These are phyloP conservation scores for Vanilla planifolia DNA, from an alignment of 106 monocot species.

Conservation along the genomic window DNA sequence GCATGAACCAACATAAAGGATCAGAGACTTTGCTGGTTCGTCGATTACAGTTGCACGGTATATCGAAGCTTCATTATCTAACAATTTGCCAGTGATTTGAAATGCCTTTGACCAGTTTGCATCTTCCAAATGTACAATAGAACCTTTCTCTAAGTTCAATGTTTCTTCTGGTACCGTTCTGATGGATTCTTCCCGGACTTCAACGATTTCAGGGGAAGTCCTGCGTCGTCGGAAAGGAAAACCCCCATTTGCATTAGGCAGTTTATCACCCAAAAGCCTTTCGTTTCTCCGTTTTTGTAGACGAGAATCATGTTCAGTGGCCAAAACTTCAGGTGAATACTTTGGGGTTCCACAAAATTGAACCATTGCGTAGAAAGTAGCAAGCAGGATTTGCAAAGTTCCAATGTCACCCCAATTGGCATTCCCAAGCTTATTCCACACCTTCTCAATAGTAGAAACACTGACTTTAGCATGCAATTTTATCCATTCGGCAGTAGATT, in stretches of 20 bases:
- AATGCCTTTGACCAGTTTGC: slow-evolving; percentile 57
- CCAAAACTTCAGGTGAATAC: slow-evolving; percentile 63
- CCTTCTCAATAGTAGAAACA: slow-evolving; percentile 66
- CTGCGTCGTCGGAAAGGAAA: slow-evolving; percentile 50
- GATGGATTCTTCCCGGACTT: slow-evolving; percentile 65
- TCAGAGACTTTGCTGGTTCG: slow-evolving; percentile 38
- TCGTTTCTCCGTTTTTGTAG: slow-evolving; percentile 72
- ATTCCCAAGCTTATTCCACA: slow-evolving; percentile 95
- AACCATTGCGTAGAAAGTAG: slow-evolving; percentile 72
- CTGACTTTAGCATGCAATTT: slow-evolving; percentile 49
- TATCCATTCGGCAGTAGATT: slow-evolving; percentile 78
- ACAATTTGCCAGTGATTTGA: slow-evolving; percentile 54
- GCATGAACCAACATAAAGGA: slow-evolving; percentile 73
- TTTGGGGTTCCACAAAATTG: slow-evolving; percentile 79
- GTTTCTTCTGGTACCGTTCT: slow-evolving; percentile 38
- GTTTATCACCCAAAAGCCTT: slow-evolving; percentile 47
- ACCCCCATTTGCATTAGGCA: slow-evolving; percentile 55
- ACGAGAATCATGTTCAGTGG: slow-evolving; percentile 46
- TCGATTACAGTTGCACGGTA: slow-evolving; percentile 53
- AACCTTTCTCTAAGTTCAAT: slow-evolving; percentile 67
- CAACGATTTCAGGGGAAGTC: slow-evolving; percentile 83
- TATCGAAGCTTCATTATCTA: slow-evolving; percentile 50
- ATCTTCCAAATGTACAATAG: slow-evolving; percentile 74
- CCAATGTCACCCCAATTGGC: slow-evolving; percentile 94
- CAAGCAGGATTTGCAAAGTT: slow-evolving; percentile 69